Base-by-base conservation (phyloP, 352 stramenopile species). In the Pythium chondricola region DNA sequence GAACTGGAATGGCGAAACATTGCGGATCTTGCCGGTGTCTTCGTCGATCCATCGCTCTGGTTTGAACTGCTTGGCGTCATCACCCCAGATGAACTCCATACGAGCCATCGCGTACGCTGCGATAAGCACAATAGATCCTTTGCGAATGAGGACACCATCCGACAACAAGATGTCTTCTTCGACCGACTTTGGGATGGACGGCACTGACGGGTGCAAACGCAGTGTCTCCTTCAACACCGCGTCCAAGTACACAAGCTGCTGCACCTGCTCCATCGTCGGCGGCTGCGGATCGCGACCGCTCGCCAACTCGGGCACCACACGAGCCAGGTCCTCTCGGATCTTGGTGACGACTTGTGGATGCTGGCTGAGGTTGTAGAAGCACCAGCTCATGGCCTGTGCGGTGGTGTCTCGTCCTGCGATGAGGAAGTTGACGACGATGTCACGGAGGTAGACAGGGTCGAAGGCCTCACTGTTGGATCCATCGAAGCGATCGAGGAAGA, bases 371-470 rank as follows among this genome's bases (percentile, higher is more conserved):
- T 70, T 68, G 33, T 80, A 75, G 25, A 94, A 74, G 33, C 86
- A 78, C 78, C 83, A 95, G 25, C 63, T 73, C 22, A 93, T 52
- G 5, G 78, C 72, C 55, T 83, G 74, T 0, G 80, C 78, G 2
- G 82, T 88, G 1, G 78, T 91, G 52, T 94, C 80, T 2, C 79
- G 65, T 0, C 84, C 80, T 22, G 78, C 84, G n/a, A 93, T 82
- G 25, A 95, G 55, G 39, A 93, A 87, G 46, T 74, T 89, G 7
- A 93, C 58, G 18, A 88, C 67, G 29, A 95, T 78, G 48, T 93
- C 72, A 11, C 76, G 75, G 0, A 93, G 42, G 30, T 72, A 83
- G 0, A 35, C 59, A 4, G 68, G 66, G 20, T 81, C 60, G 18
- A 81, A 65, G 22, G 31, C 35, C 4, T 22, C 40, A 10, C 62